phyloP scores from a whole-genome alignment of 1,284 basidiomycete species.

The Sphagnurus paluster region DNA sequence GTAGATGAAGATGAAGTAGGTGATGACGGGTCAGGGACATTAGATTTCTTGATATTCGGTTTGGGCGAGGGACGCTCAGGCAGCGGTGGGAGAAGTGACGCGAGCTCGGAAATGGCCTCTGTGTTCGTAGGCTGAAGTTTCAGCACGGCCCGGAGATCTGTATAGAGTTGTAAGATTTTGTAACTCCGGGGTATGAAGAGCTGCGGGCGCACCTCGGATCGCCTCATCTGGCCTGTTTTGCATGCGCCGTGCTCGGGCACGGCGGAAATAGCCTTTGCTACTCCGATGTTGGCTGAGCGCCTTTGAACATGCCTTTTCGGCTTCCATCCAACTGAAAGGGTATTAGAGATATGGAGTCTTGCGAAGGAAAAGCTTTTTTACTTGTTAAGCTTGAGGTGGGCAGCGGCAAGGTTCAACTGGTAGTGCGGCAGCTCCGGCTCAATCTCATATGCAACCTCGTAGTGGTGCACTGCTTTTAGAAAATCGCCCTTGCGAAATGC shows the following conservation, averaged over 20 bases:
- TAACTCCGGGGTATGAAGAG: neutral
- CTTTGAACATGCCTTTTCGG: slow-evolving; percentile 63
- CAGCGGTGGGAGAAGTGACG: slow-evolving; percentile 33
- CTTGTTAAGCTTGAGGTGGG: slow-evolving; percentile 65
- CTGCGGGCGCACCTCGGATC: slow-evolving; percentile 45
- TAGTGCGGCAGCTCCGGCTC: slow-evolving; percentile 73
- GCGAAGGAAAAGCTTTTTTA: slow-evolving; percentile 30
- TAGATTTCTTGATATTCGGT: slow-evolving; percentile 2
- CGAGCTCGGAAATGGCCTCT: slow-evolving; percentile 58
- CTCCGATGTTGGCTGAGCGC: slow-evolving; percentile 63
- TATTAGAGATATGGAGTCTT: slow-evolving; percentile 14
- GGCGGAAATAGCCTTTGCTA: slow-evolving; percentile 64
- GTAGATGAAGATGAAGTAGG: slow-evolving; percentile 3
- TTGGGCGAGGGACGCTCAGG: slow-evolving; percentile 3
- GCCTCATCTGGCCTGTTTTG: slow-evolving; percentile 59
- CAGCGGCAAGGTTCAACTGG: slow-evolving; percentile 69
- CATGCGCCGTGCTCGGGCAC: slow-evolving; percentile 63
- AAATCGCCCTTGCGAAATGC: slow-evolving; percentile 64
- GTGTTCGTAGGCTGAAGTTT: slow-evolving; percentile 58
- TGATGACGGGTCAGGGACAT: slow-evolving; percentile 1
- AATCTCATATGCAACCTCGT: slow-evolving; percentile 56
- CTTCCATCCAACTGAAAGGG: slow-evolving; percentile 57
- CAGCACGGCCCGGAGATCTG: slow-evolving; percentile 60
- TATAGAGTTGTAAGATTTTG: neutral
- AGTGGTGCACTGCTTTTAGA: slow-evolving; percentile 51